Evolutionary conservation across 495 filamentous ascomycete species (phyloP), one percentile per base, ranked within the genome.

Genomic region (Neurospora sp.): DNA sequence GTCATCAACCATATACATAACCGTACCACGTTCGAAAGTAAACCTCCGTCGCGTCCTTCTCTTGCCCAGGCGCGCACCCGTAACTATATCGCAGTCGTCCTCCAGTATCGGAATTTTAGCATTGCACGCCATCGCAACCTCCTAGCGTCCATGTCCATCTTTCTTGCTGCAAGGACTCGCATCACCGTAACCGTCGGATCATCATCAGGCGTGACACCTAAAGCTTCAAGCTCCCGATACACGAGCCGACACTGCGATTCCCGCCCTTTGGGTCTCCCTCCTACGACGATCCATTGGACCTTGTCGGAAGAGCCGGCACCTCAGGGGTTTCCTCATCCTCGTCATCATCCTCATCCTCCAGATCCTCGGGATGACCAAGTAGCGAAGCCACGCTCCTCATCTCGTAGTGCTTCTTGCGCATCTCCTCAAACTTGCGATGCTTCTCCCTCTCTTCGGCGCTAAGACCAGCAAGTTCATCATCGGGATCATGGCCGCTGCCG

Each of bases 401-500:
- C 86, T 98, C 96, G 81, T 99, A 99, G 81, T 99, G 96, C 83
- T 89, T 93, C 88, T 94, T 97, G 81, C 96, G 87, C 86, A 93
- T 87, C 83, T 92, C 86, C 84, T 97, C 94, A 78, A 99, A 99
- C 80, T 91, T 88, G 74, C 88, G 88, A 79, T 99, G 96, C 85
- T 97, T 97, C 85, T 93, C 93, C 73, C 84, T 83, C 76, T 96
- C 94, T 81, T 97, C 94, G 42, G 90, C 86, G 35, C 86, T 90
- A 77, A 93, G 85, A 27, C 90, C 84, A 23, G 87, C 82, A 71
- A 86, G 77, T 38, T 88, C 87, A 70, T 85, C 86, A 44, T 89
- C 86, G 27, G 82, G 81, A 39, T 89, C 88, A 69, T 87, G 85
- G 3, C 82, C 84, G 73, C 82, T 82, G 14, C 87, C 89, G 75